Evolutionary conservation across 495 filamentous ascomycete species (phyloP).

Genomic region (Aspergillus coremiiformis): DNA sequence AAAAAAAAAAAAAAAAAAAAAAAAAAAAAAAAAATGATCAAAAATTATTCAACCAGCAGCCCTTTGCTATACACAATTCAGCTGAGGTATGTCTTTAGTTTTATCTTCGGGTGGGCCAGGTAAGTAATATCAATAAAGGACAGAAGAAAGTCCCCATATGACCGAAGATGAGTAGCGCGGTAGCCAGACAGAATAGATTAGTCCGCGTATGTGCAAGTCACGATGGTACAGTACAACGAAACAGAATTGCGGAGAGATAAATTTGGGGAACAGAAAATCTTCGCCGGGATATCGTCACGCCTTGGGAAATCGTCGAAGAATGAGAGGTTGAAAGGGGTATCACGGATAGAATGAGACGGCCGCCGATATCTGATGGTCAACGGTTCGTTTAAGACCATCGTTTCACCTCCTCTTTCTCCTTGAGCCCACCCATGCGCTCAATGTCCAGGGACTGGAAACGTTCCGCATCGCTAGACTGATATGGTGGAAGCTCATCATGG

Average conservation of each 20-base stretch:
- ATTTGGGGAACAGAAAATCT: slow-evolving; percentile 17
- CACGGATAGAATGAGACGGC: slow-evolving; percentile 1
- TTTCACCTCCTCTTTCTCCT: slow-evolving; percentile 63
- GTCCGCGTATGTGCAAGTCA: slow-evolving; percentile 34
- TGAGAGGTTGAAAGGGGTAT: slow-evolving; percentile 11
- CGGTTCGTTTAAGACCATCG: slow-evolving; percentile 28
- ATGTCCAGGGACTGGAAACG: slow-evolving; percentile 90
- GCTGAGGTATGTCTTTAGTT: slow-evolving; percentile 12
- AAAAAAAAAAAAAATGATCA: slow-evolving; percentile 13
- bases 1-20: not conserved
- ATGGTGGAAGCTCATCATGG: slow-evolving; percentile 79
- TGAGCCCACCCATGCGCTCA: slow-evolving; percentile 88
- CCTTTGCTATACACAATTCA: slow-evolving; percentile 30
- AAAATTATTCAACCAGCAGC: slow-evolving; percentile 24
- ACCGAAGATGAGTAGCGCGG: slow-evolving; percentile 4
- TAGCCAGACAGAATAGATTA: slow-evolving; percentile 13
- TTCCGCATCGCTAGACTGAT: slow-evolving; percentile 65
- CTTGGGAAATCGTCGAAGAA: slow-evolving; percentile 30
- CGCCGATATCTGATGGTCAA: not conserved
- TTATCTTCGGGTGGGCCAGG: not conserved
- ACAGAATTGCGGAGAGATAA: slow-evolving; percentile 22
- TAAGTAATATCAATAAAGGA: slow-evolving; percentile 2
- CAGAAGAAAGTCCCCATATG: not conserved
- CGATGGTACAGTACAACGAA: slow-evolving; percentile 15
- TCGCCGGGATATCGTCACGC: slow-evolving; percentile 33